These are phyloP conservation scores for Cercospora sojina DNA, from an alignment of 2,329 filamentous ascomycete species.

Conservation along the genomic window DNA sequence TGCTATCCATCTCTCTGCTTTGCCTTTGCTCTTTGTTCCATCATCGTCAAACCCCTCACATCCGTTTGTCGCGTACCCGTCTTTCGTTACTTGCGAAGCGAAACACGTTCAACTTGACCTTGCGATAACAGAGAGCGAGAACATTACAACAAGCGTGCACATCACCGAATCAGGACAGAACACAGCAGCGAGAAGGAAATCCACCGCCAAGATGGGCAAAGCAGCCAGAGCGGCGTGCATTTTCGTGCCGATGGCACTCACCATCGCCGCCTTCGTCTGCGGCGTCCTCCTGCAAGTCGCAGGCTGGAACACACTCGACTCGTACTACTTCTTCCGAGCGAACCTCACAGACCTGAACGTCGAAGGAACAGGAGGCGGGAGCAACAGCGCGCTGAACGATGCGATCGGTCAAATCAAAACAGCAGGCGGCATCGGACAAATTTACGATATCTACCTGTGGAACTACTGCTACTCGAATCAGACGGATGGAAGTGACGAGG, in stretches of 20 bases:
- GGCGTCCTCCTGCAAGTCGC: conserved; percentile 59
- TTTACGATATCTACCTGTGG: conserved; percentile 82
- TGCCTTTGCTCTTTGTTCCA: not conserved
- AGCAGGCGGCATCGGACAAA: conserved; percentile 60
- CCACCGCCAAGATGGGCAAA: conserved; percentile 59
- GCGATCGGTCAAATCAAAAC: conserved; percentile 43
- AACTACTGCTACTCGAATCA: conserved; percentile 71
- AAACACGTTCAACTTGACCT: not conserved
- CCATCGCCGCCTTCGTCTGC: conserved; percentile 72
- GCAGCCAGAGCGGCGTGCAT: conserved; percentile 82
- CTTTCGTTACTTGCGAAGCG: not conserved
- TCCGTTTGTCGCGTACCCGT: not conserved
- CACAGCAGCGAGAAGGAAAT: not conserved
- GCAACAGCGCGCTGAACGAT: conserved; percentile 36
- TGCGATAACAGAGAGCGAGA: not conserved
- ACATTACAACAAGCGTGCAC: not conserved
- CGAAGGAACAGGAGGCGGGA: conserved; percentile 14
- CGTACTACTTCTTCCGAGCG: conserved; percentile 55
- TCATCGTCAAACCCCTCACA: not conserved
- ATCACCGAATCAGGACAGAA: not conserved
- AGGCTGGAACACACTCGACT: conserved; percentile 54
- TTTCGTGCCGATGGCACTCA: conserved; percentile 79
- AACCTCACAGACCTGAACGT: conserved; percentile 40
- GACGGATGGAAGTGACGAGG: conserved; percentile 47
- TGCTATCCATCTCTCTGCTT: not conserved